Base-by-base conservation (phyloP, 495 filamentous ascomycete species). In the Darksidea phi region DNA sequence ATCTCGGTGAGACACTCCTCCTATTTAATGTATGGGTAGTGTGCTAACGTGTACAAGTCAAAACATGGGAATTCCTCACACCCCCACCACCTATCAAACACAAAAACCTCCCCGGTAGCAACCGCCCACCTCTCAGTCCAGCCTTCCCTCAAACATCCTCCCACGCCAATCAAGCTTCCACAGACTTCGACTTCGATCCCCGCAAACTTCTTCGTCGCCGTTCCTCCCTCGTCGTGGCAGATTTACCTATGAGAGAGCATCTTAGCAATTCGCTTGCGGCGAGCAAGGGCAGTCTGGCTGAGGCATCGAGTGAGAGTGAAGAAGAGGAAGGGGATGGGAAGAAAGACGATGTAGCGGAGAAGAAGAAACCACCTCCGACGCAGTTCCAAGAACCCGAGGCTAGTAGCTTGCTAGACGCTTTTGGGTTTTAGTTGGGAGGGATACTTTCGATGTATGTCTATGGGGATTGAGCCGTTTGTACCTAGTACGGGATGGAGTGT, bases 301-400 rank as follows among this genome's bases (percentile, higher is more conserved):
- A 59, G 67, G 34, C 77, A 63, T 64, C 67, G 47, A 2, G 58
- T 42, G 51, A 64, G 43, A 26, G 23, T 25, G 60, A 62, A 13
- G 20, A 68, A 65, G 48, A 26, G 53, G 36, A 46, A 7, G 23
- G 20, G n/a, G 26, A 69, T 57, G 56, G 74, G 64, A 77, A 73
- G 17, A 38, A 46, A n/a, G n/a, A n/a, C n/a, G n/a, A n/a, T n/a
- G n/a, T n/a, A n/a, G n/a, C n/a, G 51, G 62, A 63, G 48, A 59
- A 69, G 67, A 67, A 71, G 63, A 85, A 88, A 69, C 82, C 84
- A 38, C 84, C 87, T 21, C 84, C 87, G n/a, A 90, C 84, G 43
- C 84, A 86, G 63, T 96, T 97, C 72, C 82, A 92, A 74, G 93
- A 97, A 74, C 93, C 93, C 17, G 90, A 95, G 78, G 80, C 88